Base-by-base conservation (phyloP, 495 filamentous ascomycete species). In the Tuber borchii region DNA sequence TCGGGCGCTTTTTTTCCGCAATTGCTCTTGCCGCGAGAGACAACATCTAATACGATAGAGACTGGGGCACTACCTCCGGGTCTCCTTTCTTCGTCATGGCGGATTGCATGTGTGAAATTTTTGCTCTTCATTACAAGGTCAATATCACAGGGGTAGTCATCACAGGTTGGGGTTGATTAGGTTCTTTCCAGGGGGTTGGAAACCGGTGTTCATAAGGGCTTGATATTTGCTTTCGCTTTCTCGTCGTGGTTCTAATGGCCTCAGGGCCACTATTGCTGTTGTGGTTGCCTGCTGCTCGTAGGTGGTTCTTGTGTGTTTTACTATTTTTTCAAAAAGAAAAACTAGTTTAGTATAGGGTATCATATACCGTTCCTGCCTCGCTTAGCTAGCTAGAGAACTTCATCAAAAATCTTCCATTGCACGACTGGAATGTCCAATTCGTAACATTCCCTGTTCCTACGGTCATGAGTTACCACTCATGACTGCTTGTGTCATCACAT, bases 141-240 rank as follows among this genome's bases (percentile, higher is more conserved):
- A 65, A 65, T 34, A 34, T 34, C 56, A 16, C 26, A 7, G 14
- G 26, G 56, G 31, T 34, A 34, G 26, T 31, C 56, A 65, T 65
- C 26, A 65, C 31, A 3, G 26, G 56, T 65, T 34, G 17, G 56
- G 56, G 34, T 26, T 70, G 46, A 79, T 73, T 74, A 19, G 39
- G 65, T 56, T 74, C 45, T 68, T 75, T 78, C 61, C 26, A 40
- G 78, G 45, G 34, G 70, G 73, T 42, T 44, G 75, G 70, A 68
- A 42, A 46, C 61, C 51, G 78, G 78, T 79, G 78, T 79, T 79
- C 65, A 79, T 79, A 71, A 79, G 70, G 70, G 46, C 46, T 75
- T 65, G 73, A 79, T 79, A 72, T 31, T 79, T 75, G 73, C 73
- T 79, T 79, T 75, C 71, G n/a, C n/a, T n/a, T n/a, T n/a, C n/a